Percentiles rank a stretch among this genome's conserved stretches.
Evolutionary conservation across 192 early-diverging fungal genomes (phyloP).

Genomic region (Rhizophagus clarus): DNA sequence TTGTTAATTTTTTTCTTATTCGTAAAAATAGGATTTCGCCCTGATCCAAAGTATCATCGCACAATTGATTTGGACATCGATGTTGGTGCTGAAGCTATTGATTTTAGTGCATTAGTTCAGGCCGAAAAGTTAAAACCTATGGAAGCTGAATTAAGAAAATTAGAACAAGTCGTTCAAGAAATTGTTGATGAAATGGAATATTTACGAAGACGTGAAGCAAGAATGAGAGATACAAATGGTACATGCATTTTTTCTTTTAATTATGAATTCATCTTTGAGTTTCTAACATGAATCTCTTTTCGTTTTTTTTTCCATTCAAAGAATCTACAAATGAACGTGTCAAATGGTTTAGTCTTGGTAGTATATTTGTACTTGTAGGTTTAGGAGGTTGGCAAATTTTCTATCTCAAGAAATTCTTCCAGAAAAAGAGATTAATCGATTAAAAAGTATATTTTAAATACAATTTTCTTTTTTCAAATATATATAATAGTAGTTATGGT

Average conservation of each 20-base stretch:
- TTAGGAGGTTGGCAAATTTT: conserved; percentile 81
- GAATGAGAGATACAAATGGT: conserved; percentile 90
- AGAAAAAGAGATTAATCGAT: conserved; percentile 83
- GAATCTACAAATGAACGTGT: conserved; percentile 92
- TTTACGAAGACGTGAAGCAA: conserved; percentile 76
- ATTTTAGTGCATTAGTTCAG: conserved; percentile 65
- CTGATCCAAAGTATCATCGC: conserved; percentile 55
- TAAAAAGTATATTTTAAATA: conserved; percentile 38
- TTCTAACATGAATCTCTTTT: background rate
- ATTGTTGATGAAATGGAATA: conserved; percentile 86
- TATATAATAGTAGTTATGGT: no score
- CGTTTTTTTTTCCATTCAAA: conserved; percentile 29
- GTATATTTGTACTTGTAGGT: conserved; percentile 69
- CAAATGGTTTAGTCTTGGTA: conserved; percentile 75
- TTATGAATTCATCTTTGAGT: background rate
- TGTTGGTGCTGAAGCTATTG: conserved; percentile 84
- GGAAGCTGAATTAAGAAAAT: conserved; percentile 83
- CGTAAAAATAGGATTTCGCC: conserved; percentile 46
- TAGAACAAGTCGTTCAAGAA: conserved; percentile 76
- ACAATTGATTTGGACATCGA: conserved; percentile 78
- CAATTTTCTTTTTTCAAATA: background rate
- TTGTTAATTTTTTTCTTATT: background rate
- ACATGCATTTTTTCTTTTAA: conserved; percentile 17
- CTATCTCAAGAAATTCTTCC: conserved; percentile 87
- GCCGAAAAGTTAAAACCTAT: conserved; percentile 85